phyloP scores from a whole-genome alignment of 257 asterid species.

The Cordia subcordata region DNA sequence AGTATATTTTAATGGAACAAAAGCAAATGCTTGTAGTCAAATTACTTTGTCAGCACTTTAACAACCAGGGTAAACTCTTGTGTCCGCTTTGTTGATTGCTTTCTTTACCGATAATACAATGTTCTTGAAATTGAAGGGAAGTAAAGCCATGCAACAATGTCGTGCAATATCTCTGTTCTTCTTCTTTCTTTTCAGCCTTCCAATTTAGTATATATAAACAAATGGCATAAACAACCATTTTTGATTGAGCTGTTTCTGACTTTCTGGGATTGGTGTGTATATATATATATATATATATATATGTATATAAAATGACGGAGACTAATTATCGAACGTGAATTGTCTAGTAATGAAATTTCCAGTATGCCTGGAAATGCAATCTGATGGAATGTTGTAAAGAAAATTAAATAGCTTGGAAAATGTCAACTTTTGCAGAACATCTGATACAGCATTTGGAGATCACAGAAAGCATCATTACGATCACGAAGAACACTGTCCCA shows the following conservation, averaged over 20 bases:
- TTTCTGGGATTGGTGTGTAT: neutral
- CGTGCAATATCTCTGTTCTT: neutral
- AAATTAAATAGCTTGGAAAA: neutral
- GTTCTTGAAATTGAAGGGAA: too few relatives aligned
- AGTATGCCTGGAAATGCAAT: neutral
- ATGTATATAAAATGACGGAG: too few relatives aligned
- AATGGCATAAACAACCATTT: neutral
- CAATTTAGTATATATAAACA: too few relatives aligned
- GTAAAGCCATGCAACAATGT: neutral
- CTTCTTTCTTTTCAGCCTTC: neutral
- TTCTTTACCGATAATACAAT: too few relatives aligned
- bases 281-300: too few relatives aligned
- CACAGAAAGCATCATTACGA: constrained; percentile 54
- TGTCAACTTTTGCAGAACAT: constrained; percentile 58
- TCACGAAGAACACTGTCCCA: constrained; percentile 52
- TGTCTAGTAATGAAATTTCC: neutral
- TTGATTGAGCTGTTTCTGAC: too few relatives aligned
- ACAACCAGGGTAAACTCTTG: too few relatives aligned
- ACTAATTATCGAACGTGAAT: neutral
- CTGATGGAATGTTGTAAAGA: neutral
- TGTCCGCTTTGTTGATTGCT: too few relatives aligned
- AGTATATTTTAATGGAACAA: too few relatives aligned
- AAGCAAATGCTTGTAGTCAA: too few relatives aligned
- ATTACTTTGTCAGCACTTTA: too few relatives aligned
- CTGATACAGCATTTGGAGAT: constrained; percentile 49